These are phyloP conservation scores for Nakazawaea pomicola DNA, from an alignment of 805 yeast species.

Conservation along the genomic window DNA sequence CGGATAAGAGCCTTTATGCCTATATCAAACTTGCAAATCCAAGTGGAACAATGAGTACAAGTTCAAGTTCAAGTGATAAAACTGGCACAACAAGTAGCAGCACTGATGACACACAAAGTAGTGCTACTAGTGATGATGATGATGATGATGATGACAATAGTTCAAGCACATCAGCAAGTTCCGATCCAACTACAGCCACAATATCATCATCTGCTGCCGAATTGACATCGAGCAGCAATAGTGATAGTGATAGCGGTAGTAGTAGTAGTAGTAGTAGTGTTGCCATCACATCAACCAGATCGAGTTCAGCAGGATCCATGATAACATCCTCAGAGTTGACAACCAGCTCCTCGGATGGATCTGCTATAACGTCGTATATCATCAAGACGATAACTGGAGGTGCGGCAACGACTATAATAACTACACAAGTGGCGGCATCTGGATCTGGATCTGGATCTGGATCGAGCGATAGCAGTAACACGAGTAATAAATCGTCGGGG, in stretches of 20 bases:
- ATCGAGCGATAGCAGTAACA: background rate
- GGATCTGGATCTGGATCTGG: conserved; percentile 15
- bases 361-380: conserved; percentile 15
- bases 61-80: too few relatives aligned
- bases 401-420: conserved; percentile 17
- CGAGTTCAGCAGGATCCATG: conserved; percentile 12
- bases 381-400: conserved; percentile 18
- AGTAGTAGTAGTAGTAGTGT: too few relatives aligned
- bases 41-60: conserved; percentile 6
- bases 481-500: conserved; percentile 11
- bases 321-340: conserved; percentile 8
- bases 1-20: conserved; percentile 42
- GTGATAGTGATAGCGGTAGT: too few relatives aligned
- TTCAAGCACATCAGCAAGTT: conserved; percentile 7
- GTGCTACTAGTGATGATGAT: too few relatives aligned
- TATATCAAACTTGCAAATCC: conserved; percentile 39
- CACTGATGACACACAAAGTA: too few relatives aligned
- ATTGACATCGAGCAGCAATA: too few relatives aligned
- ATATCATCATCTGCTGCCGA: too few relatives aligned
- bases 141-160: too few relatives aligned
- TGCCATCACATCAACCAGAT: too few relatives aligned
- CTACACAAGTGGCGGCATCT: conserved; percentile 18
- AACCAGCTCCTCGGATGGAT: conserved; percentile 16
- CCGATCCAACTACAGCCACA: background rate
- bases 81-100: conserved; percentile 18